These are phyloP conservation scores for Thelonectria blattea DNA, from an alignment of 2,329 filamentous ascomycete genomes.

Conservation along the genomic window DNA sequence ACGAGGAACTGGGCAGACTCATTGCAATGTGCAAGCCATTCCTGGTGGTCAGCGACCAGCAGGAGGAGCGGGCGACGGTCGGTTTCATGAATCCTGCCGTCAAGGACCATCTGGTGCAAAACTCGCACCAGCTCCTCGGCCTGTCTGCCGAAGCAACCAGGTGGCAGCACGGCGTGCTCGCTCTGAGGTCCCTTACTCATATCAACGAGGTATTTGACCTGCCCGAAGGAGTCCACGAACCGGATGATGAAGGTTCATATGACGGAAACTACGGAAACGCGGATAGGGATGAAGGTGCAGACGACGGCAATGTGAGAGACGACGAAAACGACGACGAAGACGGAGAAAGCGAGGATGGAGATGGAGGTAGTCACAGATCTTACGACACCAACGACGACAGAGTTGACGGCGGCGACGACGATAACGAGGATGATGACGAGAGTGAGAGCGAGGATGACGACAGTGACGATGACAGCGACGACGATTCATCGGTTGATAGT, in stretches of 20 bases:
- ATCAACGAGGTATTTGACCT: slow-evolving; percentile 44
- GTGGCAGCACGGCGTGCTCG: slow-evolving; percentile 50
- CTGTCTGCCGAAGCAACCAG: slow-evolving; percentile 47
- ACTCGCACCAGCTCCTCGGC: slow-evolving; percentile 30
- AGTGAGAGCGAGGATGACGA: neutral
- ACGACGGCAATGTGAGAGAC: no score
- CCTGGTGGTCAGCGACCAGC: slow-evolving; percentile 27
- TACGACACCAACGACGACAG: neutral
- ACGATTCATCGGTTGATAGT: no score
- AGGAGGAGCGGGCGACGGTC: neutral
- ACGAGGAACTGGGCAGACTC: slow-evolving; percentile 43
- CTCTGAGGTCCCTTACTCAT: slow-evolving; percentile 47
- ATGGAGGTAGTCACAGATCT: neutral
- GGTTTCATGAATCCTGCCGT: neutral
- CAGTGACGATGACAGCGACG: neutral
- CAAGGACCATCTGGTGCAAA: neutral
- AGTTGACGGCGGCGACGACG: neutral
- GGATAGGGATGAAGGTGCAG: no score
- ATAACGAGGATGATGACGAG: neutral
- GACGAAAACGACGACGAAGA: neutral
- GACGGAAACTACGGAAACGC: neutral
- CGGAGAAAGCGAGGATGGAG: no score
- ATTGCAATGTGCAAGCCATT: slow-evolving; percentile 48
- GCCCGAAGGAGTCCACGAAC: slow-evolving; percentile 3
- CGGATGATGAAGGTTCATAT: no score